These are phyloP conservation scores for Exophiala viscosa DNA, from an alignment of 2,329 filamentous ascomycete species.

Conservation along the genomic window DNA sequence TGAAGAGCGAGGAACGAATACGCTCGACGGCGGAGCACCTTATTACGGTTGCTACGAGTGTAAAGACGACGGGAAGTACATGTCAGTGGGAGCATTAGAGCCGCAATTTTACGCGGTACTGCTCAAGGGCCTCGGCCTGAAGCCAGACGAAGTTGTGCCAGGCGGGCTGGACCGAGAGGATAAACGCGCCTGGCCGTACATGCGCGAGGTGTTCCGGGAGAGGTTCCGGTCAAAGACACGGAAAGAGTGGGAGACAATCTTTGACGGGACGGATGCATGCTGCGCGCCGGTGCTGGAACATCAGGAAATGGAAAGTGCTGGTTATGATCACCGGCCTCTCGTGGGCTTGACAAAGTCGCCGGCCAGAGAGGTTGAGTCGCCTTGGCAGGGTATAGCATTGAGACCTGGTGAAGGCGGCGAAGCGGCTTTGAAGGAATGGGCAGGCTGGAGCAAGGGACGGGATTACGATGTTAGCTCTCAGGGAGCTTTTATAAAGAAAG, in stretches of 20 bases:
- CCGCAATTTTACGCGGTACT: constrained; percentile 75
- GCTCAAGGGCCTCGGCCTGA: constrained; percentile 63
- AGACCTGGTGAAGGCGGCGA: constrained; percentile 69
- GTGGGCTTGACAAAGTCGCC: constrained; percentile 64
- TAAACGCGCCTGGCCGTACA: constrained; percentile 61
- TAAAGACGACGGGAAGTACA: constrained; percentile 65
- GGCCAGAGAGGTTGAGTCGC: constrained; percentile 59
- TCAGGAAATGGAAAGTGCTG: constrained; percentile 61
- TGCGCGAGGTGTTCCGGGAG: constrained; percentile 58
- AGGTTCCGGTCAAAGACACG: constrained; percentile 69
- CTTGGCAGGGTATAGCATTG: constrained; percentile 62
- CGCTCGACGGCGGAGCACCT: constrained; percentile 78
- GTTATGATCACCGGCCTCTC: constrained; percentile 46
- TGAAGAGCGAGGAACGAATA: constrained; percentile 66
- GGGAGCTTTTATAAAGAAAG: constrained; percentile 57
- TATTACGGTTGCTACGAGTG: constrained; percentile 91
- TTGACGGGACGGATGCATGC: constrained; percentile 89
- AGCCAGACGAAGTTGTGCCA: constrained; percentile 41
- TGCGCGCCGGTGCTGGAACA: constrained; percentile 82
- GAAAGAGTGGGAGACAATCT: constrained; percentile 76
- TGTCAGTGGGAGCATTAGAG: constrained; percentile 89
- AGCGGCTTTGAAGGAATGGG: constrained; percentile 65
- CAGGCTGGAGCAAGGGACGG: constrained; percentile 68
- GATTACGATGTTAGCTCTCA: constrained; percentile 63
- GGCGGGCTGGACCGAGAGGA: constrained; percentile 54